Conservation (phyloP, 2,329 filamentous ascomycete genomes). For the Plenodomus biglobosus region DNA sequence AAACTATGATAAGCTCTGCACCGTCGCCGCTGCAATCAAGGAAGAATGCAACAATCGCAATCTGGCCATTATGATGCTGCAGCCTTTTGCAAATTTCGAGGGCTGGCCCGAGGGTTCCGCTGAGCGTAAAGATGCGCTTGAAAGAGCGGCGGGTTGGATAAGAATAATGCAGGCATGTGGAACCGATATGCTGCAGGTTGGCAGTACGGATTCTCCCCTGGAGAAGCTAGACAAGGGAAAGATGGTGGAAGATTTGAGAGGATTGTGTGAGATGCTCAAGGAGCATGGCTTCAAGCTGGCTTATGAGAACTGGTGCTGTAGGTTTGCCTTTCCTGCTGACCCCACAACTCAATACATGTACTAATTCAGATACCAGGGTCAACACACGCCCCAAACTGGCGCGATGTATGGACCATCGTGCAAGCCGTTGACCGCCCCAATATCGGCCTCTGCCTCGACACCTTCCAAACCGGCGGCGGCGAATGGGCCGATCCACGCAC, state of each 20-base stretch:
- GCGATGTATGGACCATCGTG: slow-evolving; percentile 69
- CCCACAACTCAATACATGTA: not conserved
- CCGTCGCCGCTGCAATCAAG: slow-evolving; percentile 58
- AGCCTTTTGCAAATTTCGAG: slow-evolving; percentile 77
- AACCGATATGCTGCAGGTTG: slow-evolving; percentile 68
- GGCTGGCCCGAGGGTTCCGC: slow-evolving; percentile 65
- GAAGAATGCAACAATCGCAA: slow-evolving; percentile 56
- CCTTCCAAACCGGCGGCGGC: slow-evolving; percentile 72
- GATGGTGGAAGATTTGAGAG: slow-evolving; percentile 63
- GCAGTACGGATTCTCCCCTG: slow-evolving; percentile 63
- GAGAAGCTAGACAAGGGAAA: slow-evolving; percentile 56
- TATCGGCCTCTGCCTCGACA: slow-evolving; percentile 74
- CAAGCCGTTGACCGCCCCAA: slow-evolving; percentile 63
- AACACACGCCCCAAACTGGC: slow-evolving; percentile 69
- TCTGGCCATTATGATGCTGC: slow-evolving; percentile 68
- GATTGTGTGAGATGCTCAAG: slow-evolving; percentile 58
- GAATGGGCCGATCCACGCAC: slow-evolving; percentile 75
- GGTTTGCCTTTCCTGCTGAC: slow-evolving; percentile 50
- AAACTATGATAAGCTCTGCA: slow-evolving; percentile 61
- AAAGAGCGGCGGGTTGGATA: slow-evolving; percentile 66
- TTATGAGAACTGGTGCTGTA: slow-evolving; percentile 78
- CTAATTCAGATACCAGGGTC: slow-evolving; percentile 4
- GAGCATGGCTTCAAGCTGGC: slow-evolving; percentile 62
- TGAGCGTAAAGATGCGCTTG: slow-evolving; percentile 64
- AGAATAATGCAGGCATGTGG: slow-evolving; percentile 69